These are phyloP conservation scores for Candida montana DNA, from an alignment of 805 yeast species.

Conservation along the genomic window DNA sequence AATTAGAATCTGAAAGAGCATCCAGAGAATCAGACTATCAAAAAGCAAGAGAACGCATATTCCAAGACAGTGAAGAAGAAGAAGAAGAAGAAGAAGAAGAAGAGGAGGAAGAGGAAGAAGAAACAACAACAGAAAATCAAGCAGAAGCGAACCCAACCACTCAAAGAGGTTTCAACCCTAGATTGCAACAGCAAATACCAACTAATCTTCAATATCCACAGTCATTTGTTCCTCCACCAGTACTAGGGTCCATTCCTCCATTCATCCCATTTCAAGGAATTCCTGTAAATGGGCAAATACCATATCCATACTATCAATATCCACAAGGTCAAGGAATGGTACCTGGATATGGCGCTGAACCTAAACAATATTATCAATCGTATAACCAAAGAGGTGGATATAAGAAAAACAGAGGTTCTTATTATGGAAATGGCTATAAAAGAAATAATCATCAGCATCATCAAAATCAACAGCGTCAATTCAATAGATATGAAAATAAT, in stretches of 20 bases:
- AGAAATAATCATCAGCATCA: not conserved
- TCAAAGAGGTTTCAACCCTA: constrained; percentile 3
- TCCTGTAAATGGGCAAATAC: not conserved
- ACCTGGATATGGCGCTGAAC: not conserved
- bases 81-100: constrained; percentile 23
- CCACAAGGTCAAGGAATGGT: not conserved
- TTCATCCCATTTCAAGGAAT: not conserved
- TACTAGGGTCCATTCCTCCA: not conserved
- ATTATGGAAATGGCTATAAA: not conserved
- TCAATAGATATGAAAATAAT: not conserved
- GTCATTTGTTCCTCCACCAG: not conserved
- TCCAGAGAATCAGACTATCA: constrained; percentile 40
- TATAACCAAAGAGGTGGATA: constrained; percentile 9
- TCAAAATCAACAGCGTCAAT: not conserved
- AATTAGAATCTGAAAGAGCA: constrained; percentile 31
- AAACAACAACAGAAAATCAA: constrained; percentile 2
- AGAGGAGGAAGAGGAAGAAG: constrained; percentile 13
- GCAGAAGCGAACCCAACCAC: too few relatives aligned
- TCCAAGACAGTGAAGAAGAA: constrained; percentile 29
- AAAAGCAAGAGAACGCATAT: constrained; percentile 34
- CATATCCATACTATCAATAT: constrained; percentile 2
- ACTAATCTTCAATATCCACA: constrained; percentile 3
- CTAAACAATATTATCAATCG: not conserved
- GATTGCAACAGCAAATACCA: not conserved
- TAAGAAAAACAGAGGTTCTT: constrained; percentile 3